A percentile compares a stretch with the other conserved stretches of the same genome.
phyloP scores from a whole-genome alignment of 352 stramenopile species.

The Globisporangium yorkense region DNA sequence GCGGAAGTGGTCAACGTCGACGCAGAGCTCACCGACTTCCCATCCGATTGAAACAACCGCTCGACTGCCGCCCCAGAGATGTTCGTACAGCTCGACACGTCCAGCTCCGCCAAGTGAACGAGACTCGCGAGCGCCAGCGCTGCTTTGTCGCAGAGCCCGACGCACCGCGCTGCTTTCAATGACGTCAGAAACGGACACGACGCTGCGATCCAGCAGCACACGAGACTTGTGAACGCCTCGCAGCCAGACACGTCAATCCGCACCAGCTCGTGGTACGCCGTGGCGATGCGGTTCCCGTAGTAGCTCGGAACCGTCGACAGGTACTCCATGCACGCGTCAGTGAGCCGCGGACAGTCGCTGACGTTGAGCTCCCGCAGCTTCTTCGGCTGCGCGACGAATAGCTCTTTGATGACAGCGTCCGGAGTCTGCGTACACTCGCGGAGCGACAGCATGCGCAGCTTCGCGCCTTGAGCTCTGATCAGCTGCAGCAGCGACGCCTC shows the following conservation, averaged over 20 bases:
- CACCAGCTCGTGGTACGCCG: constrained; percentile 34
- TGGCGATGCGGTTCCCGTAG: constrained; percentile 38
- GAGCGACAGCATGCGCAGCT: constrained; percentile 39
- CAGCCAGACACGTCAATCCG: constrained; percentile 59
- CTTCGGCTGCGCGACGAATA: constrained; percentile 40
- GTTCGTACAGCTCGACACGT: constrained; percentile 37
- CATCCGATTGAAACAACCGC: constrained; percentile 37
- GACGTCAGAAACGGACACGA: constrained; percentile 47
- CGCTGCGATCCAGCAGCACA: constrained; percentile 54
- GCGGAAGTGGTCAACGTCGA: constrained; percentile 2
- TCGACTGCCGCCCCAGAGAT: constrained; percentile 42
- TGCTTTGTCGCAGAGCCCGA: constrained; percentile 53
- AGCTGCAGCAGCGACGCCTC: constrained; percentile 33
- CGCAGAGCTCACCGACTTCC: constrained; percentile 9
- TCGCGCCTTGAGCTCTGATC: constrained; percentile 23
- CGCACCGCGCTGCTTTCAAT: constrained; percentile 37
- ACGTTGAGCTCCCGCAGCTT: constrained; percentile 54
- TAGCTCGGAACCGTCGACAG: constrained; percentile 44
- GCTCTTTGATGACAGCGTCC: constrained; percentile 32
- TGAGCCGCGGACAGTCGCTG: constrained; percentile 40
- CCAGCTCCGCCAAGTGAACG: constrained; percentile 40
- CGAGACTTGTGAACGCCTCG: constrained; percentile 37
- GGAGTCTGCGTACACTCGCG: constrained; percentile 30
- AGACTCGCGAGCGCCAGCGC: constrained; percentile 43
- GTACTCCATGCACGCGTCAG: constrained; percentile 50